phyloP scores from a whole-genome alignment of 1,284 basidiomycete genomes.

The Cryptococcus deneoformans region DNA sequence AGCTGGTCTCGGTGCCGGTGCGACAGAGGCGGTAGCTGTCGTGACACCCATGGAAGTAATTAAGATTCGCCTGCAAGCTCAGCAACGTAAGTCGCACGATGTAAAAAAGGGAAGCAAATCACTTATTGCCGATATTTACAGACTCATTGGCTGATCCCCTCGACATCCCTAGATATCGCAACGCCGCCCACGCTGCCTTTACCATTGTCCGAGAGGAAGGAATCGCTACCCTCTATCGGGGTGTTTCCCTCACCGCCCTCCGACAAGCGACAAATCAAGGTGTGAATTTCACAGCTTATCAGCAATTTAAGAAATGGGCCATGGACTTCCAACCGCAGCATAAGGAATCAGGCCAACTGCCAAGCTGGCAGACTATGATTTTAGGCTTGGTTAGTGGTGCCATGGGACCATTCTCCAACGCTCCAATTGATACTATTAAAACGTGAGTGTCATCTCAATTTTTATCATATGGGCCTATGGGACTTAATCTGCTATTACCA shows the following conservation, averaged over 20 bases:
- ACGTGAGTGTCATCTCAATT: conserved; percentile 54
- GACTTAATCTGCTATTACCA: conserved; percentile 2
- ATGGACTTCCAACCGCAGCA: conserved; percentile 71
- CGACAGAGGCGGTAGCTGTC: conserved; percentile 88
- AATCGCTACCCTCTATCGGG: conserved; percentile 78
- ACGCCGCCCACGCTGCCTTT: conserved; percentile 95
- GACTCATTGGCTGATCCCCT: conserved; percentile 94
- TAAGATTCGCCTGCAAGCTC: conserved; percentile 97
- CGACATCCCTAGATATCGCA: conserved; percentile 86
- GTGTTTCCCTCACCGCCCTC: conserved; percentile 88
- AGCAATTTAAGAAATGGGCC: conserved; percentile 86
- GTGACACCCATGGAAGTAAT: conserved; percentile 99
- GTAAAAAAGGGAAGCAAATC: no score
- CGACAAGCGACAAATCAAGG: conserved; percentile 99
- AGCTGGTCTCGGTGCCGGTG: conserved; percentile 90
- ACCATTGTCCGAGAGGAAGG: conserved; percentile 95
- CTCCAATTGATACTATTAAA: conserved; percentile 97
- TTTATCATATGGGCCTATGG: conserved; percentile 9
- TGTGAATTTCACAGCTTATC: conserved; percentile 98
- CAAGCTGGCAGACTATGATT: conserved; percentile 90
- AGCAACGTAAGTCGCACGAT: conserved; percentile 59
- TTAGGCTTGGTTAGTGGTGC: conserved; percentile 96
- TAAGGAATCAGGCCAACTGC: conserved; percentile 58
- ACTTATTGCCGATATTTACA: conserved; percentile 1
- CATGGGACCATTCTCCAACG: conserved; percentile 96